phyloP scores from a whole-genome alignment of 2,329 filamentous ascomycete genomes.

The Colletotrichum shisoi region DNA sequence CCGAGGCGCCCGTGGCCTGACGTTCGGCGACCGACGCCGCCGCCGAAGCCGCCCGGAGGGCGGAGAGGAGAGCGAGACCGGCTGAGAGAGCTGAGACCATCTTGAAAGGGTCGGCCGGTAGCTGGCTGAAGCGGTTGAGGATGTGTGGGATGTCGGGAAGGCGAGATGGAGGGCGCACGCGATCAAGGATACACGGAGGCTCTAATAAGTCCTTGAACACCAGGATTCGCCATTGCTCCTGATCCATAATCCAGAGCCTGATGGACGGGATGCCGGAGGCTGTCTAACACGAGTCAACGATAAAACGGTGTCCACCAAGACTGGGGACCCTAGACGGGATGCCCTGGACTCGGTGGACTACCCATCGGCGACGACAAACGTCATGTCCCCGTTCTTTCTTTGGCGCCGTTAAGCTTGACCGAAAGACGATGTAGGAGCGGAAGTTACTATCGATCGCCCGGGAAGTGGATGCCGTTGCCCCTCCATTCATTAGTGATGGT shows the following conservation, averaged over 20 bases:
- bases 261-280: constrained; percentile 14
- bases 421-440: constrained; percentile 4
- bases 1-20: constrained; percentile 26
- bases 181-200: background rate
- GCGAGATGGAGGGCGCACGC: background rate
- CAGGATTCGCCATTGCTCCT: background rate
- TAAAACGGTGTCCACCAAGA: constrained; percentile 23
- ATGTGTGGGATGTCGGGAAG: background rate
- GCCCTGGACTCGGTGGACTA: constrained; percentile 15
- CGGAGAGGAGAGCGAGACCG: constrained; percentile 21
- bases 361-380: constrained; percentile 22
- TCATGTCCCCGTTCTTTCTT: constrained; percentile 29
- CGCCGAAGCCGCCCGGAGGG: constrained; percentile 16
- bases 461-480: constrained; percentile 1
- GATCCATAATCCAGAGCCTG: background rate
- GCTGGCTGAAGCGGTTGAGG: constrained; percentile 5
- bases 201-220: constrained; percentile 1
- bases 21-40: constrained; percentile 23
- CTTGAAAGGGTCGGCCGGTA: background rate
- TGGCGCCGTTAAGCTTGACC: constrained; percentile 15
- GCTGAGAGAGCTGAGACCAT: constrained; percentile 30
- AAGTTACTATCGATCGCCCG: constrained; percentile 19
- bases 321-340: constrained; percentile 21
- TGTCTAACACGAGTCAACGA: constrained; percentile 33
- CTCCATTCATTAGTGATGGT: background rate